A percentile compares a stretch with the other conserved stretches of the same genome.
These are phyloP conservation scores for Misopates orontium DNA, from an alignment of 257 asterid species.

Conservation along the genomic window DNA sequence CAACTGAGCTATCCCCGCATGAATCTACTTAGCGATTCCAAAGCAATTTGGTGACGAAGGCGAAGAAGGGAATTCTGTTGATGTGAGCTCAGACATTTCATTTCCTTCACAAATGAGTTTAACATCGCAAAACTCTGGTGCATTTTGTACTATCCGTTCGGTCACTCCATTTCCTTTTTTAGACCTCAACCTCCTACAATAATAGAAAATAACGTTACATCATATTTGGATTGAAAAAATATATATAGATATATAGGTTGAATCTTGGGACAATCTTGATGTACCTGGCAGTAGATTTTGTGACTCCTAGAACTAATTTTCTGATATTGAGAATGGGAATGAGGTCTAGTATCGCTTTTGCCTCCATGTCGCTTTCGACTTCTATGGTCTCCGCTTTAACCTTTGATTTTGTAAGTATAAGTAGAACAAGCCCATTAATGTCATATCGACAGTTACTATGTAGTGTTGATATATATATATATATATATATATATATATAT, in stretches of 20 bases:
- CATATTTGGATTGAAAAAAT: no score
- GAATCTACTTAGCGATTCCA: no score
- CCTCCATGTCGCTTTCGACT: conserved; percentile 72
- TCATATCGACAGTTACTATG: no score
- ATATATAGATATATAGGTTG: no score
- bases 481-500: no score
- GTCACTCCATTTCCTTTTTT: conserved; percentile 44
- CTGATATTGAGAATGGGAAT: conserved; percentile 73
- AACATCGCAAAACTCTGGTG: conserved; percentile 68
- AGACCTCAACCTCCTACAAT: conserved; percentile 52
- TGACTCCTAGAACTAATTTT: conserved; percentile 56
- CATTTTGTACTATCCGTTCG: conserved; percentile 48
- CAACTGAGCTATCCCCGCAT: conserved; percentile 70
- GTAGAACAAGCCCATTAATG: no score
- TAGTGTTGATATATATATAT: no score
- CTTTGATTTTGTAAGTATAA: no score
- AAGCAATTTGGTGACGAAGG: no score
- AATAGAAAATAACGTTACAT: no score
- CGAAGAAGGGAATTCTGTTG: conserved; percentile 37
- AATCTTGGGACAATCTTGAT: not conserved
- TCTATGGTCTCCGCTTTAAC: conserved; percentile 70
- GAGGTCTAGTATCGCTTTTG: conserved; percentile 71
- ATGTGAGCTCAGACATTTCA: conserved; percentile 37
- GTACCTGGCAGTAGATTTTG: conserved; percentile 60
- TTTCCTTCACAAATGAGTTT: conserved; percentile 79